Percentiles rank a stretch among this genome's conserved stretches.
Evolutionary conservation across 2,329 filamentous ascomycete genomes (phyloP).

Genomic region (Cadophora sp.): DNA sequence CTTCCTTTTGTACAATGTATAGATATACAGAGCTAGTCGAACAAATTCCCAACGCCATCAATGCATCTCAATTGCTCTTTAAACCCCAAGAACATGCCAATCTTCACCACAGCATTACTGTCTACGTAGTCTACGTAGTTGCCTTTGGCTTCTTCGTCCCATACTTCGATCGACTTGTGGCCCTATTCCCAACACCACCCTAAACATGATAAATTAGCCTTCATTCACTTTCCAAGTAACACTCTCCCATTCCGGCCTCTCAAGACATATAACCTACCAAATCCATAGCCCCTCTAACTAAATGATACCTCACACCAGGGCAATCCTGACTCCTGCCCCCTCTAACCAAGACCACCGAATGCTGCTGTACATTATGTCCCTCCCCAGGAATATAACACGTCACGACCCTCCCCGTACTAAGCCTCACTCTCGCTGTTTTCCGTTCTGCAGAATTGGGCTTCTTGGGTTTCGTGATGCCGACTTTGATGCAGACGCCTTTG

Average conservation of each 20-base stretch:
- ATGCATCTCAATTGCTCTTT: conserved; percentile 10
- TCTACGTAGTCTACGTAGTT: conserved; percentile 30
- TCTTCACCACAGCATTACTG: neutral
- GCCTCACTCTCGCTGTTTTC: conserved; percentile 89
- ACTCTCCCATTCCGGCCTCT: neutral
- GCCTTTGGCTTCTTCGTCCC: conserved; percentile 99
- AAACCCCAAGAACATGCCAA: neutral
- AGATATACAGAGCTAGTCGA: conserved; percentile 15
- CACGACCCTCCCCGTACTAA: conserved; percentile 86
- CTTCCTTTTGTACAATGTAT: conserved; percentile 16
- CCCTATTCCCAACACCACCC: conserved; percentile 88
- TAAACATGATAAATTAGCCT: conserved; percentile 50
- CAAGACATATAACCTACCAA: conserved; percentile 69
- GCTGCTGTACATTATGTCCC: conserved; percentile 98
- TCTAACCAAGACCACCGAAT: conserved; percentile 95
- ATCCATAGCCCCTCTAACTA: conserved; percentile 91
- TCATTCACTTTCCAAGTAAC: neutral
- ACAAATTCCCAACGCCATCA: conserved; percentile 20
- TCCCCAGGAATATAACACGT: conserved; percentile 97
- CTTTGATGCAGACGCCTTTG: conserved; percentile 96
- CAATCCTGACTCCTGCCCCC: conserved; percentile 96
- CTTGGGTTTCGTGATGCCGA: conserved; percentile 93
- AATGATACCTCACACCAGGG: conserved; percentile 95
- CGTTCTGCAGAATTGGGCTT: conserved; percentile 98
- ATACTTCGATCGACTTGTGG: conserved; percentile 91